Base-by-base conservation (phyloP, 2,329 filamentous ascomycete species). In the Cordyceps militaris region DNA sequence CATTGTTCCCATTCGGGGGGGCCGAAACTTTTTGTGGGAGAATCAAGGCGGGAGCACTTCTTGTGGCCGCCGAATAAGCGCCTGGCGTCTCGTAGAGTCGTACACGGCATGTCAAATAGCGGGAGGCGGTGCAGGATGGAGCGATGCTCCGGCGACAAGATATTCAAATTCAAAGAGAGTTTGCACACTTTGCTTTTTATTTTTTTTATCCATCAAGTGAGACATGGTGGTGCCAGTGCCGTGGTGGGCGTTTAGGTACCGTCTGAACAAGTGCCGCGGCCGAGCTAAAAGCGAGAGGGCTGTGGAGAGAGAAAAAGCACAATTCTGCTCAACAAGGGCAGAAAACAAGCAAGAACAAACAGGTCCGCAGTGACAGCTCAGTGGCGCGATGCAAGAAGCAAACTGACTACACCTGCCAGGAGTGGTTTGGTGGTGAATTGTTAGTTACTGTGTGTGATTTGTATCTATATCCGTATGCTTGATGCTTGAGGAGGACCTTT, bases 151-250 rank as follows among this genome's bases (percentile, higher is more conserved):
- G n/a, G n/a, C n/a, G n/a, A n/a, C n/a, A n/a, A n/a, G n/a, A n/a
- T 32, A 11, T 32, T 11, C 6, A 32, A 6, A 32, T 32, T 6
- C 30, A 11, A 23, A 23, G 46, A 26, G 8, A 46, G 28, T 16
- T 34, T 13, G 10, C 16, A 21, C 42, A 46, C 21, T 47, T 55
- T 47, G 30, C 23, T 38, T 47, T 38, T 16, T 42, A 14, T 47
- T 55, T 47, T 21, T 16, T 38, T 47, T 38, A 14, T 42, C n/a
- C n/a, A 9, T 16, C 16, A 47, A 55, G 32, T 55, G 42, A 55
- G 52, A 55, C 52, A 55, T 38, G 42, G 52, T 47, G 32, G 47
- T 42, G 47, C 34, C 43, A 47, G 52, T 36, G 50, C 50, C n/a
- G 16, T 14, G 38, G 36, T 30, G 52, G 38, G 40, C 26, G 42